These are phyloP conservation scores for Xylariaceae sp. DNA, from an alignment of 2,329 filamentous ascomycete genomes.

Conservation along the genomic window DNA sequence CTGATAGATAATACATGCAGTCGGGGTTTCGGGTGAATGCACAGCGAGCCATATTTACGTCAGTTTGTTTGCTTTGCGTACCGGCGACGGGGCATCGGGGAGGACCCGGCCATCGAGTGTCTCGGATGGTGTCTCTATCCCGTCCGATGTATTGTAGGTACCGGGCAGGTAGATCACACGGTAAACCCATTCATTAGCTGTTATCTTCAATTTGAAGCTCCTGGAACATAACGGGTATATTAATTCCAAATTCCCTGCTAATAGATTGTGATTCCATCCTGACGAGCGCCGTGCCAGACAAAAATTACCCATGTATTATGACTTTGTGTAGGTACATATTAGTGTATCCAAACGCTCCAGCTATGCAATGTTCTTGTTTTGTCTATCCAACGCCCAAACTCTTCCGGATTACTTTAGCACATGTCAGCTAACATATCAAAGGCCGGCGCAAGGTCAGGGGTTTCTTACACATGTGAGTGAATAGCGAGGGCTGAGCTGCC, in stretches of 20 bases:
- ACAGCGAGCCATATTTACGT: conserved; percentile 9
- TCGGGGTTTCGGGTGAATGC: conserved; percentile 24
- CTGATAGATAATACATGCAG: background rate
- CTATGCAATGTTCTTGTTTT: conserved; percentile 14
- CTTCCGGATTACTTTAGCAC: background rate
- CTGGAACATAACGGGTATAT: too few relatives aligned
- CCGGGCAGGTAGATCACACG: too few relatives aligned
- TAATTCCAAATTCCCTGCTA: too few relatives aligned
- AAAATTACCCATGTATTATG: background rate
- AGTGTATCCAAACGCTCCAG: background rate
- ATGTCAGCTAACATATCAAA: background rate
- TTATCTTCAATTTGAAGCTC: too few relatives aligned
- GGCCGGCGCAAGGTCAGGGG: background rate
- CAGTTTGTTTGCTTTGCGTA: background rate
- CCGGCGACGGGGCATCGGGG: too few relatives aligned
- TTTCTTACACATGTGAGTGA: conserved; percentile 32
- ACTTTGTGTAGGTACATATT: background rate
- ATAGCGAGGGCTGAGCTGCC: conserved; percentile 26
- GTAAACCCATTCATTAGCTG: too few relatives aligned
- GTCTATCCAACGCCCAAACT: conserved; percentile 13
- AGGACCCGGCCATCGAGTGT: too few relatives aligned
- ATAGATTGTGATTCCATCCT: too few relatives aligned
- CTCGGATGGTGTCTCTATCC: too few relatives aligned
- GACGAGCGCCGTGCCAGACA: too few relatives aligned
- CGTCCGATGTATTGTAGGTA: too few relatives aligned